Percentiles rank a stretch among this genome's conserved stretches.
These are phyloP conservation scores for Phytophthora ramorum DNA, from an alignment of 352 stramenopile species.

Conservation along the genomic window DNA sequence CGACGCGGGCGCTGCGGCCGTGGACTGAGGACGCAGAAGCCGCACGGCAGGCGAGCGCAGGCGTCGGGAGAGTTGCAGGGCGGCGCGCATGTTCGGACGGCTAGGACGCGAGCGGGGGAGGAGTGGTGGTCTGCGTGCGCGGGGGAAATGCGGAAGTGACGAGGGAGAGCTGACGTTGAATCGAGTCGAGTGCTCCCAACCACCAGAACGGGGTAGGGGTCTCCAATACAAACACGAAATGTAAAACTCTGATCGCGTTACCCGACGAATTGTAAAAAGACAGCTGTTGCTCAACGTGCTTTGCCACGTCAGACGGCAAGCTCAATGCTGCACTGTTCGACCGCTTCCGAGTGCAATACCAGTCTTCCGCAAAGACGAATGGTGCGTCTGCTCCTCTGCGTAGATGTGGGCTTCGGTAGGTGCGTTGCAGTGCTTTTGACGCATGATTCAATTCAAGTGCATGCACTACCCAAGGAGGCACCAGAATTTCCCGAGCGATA, in stretches of 20 bases:
- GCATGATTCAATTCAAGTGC: too few species aligned
- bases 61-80: slow-evolving; percentile 37
- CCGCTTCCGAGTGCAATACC: too few species aligned
- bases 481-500: too few species aligned
- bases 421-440: too few species aligned
- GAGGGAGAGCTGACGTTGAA: slow-evolving; percentile 1
- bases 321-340: too few species aligned
- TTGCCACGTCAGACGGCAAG: not conserved
- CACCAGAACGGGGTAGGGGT: slow-evolving; percentile 30
- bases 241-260: slow-evolving; percentile 50
- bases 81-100: slow-evolving; percentile 39
- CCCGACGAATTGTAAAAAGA: slow-evolving; percentile 31
- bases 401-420: too few species aligned
- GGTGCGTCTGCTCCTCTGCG: too few species aligned
- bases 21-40: slow-evolving; percentile 14
- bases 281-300: slow-evolving; percentile 1
- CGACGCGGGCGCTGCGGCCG: slow-evolving; percentile 49
- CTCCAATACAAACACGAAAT: slow-evolving; percentile 27
- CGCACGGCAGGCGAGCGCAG: slow-evolving; percentile 15
- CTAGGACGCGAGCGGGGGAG: not conserved
- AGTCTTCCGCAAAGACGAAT: too few species aligned
- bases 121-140: slow-evolving; percentile 11
- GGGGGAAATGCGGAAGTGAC: slow-evolving; percentile 26
- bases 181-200: slow-evolving; percentile 6
- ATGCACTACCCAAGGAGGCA: too few species aligned